Conservation (phyloP, 352 stramenopile species). For the Pythium plurisporium region DNA sequence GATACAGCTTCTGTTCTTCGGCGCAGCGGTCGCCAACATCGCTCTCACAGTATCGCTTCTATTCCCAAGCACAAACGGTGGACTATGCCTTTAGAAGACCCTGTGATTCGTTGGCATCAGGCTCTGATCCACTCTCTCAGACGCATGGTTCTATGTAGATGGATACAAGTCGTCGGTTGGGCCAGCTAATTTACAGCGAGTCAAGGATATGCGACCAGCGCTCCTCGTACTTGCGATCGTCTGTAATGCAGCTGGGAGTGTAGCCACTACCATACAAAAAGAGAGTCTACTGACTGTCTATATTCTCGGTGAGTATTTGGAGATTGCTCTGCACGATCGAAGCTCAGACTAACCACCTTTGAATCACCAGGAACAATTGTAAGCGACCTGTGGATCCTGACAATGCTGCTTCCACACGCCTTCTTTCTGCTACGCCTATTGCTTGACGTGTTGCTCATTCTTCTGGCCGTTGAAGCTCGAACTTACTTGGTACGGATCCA, state of each 20-base stretch:
- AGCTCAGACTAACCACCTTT: no score
- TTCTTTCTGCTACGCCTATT: constrained; percentile 60
- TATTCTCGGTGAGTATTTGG: neutral
- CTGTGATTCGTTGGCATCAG: neutral
- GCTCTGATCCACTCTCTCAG: constrained; percentile 12
- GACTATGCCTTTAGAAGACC: neutral
- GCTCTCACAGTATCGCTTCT: constrained; percentile 15
- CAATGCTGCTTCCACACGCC: constrained; percentile 45
- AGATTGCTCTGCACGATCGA: neutral
- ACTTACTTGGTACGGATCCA: constrained; percentile 51
- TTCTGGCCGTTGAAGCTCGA: constrained; percentile 34
- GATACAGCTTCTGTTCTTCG: constrained; percentile 4
- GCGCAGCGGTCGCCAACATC: constrained; percentile 6
- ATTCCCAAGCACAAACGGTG: constrained; percentile 12
- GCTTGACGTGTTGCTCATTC: constrained; percentile 43
- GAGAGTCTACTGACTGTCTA: constrained; percentile 41
- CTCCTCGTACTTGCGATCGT: constrained; percentile 30
- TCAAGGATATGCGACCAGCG: constrained; percentile 24
- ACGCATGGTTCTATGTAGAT: constrained; percentile 49
- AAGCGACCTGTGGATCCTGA: constrained; percentile 34
- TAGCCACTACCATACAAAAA: constrained; percentile 17
- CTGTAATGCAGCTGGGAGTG: constrained; percentile 31
- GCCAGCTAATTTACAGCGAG: constrained; percentile 23
- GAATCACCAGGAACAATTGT: constrained; percentile 27
- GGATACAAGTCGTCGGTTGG: constrained; percentile 28